Evolutionary conservation across 805 yeast genomes (phyloP), one percentile per base, ranked within the genome.

Genomic region (Yarrowia phangngaensis): DNA sequence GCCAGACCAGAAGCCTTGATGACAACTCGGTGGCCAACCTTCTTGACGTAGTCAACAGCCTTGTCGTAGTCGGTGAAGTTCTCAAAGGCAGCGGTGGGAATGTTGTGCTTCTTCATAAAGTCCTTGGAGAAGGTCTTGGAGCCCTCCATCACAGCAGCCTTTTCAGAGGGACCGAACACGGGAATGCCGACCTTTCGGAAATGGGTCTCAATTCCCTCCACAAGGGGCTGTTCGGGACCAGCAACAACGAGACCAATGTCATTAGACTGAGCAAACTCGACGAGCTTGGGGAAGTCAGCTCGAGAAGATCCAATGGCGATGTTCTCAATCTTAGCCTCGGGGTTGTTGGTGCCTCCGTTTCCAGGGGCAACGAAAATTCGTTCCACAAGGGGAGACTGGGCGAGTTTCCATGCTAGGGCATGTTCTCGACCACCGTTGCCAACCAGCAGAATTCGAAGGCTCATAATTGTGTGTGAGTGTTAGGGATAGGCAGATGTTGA

Each of bases 341-440:
- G 68, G 29, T 73, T 59, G 24, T 77, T 74, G 23, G 95, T 89
- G 45, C 97, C 97, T 51, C 97, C 98, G 63, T 92, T 90, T 48
- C 97, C 97, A 54, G 97, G 97, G 20, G 97, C 95, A 50, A 90
- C 95, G 60, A 64, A 94, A 57, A 94, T 81, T 52, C 76, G 74
- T 53, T 69, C 68, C 26, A 88, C 95, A 34, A 75, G 66, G 28
- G 78, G 68, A 26, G 96, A 86, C 67, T 88, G 90, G 22, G 83
- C 70, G 55, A 92, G 74, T 62, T 83, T 85, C 96, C 96, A 89
- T 12, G 86, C 84, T 53, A 92, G 74, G 48, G 97, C 97, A 65
- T 92, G 97, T 69, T 92, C 99, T 73, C 99, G 88, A 58, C 98
- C 99, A 64, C 99, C 99, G 69, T 84, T 87, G 61, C 99, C 99